These are phyloP conservation scores for Fusarium sp. DNA, from an alignment of 2,329 filamentous ascomycete species.

Conservation along the genomic window DNA sequence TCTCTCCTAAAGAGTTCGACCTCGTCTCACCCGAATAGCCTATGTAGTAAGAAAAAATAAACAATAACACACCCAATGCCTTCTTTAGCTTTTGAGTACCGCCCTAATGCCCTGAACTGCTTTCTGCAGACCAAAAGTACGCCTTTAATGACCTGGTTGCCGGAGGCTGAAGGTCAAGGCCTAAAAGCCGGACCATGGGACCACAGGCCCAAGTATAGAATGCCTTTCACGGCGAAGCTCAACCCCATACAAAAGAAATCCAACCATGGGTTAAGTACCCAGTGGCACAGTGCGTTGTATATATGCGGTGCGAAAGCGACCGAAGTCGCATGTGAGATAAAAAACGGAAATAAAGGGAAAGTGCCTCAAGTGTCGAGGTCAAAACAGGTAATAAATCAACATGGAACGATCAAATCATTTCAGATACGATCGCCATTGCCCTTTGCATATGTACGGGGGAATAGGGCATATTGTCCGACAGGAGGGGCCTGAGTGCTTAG, in stretches of 20 bases:
- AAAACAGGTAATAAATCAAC: slow-evolving; percentile 14
- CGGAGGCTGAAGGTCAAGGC: not conserved
- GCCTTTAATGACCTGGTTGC: slow-evolving; percentile 23
- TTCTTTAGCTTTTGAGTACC: slow-evolving; percentile 36
- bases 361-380: slow-evolving; percentile 4
- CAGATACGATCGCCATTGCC: slow-evolving; percentile 51
- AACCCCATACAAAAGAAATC: slow-evolving; percentile 35
- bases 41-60: not conserved
- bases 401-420: slow-evolving; percentile 5
- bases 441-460: slow-evolving; percentile 55
- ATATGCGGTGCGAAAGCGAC: slow-evolving; percentile 12
- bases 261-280: slow-evolving; percentile 2
- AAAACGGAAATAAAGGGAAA: slow-evolving; percentile 8
- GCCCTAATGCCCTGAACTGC: slow-evolving; percentile 31
- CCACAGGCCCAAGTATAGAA: not conserved
- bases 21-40: not conserved
- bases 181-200: slow-evolving; percentile 6
- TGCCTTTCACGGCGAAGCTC: slow-evolving; percentile 18
- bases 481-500: slow-evolving; percentile 57
- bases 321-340: slow-evolving; percentile 2
- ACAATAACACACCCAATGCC: slow-evolving; percentile 30
- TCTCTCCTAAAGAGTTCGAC: not conserved
- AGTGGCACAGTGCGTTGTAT: slow-evolving; percentile 1
- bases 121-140: slow-evolving; percentile 29
- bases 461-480: slow-evolving; percentile 62